phyloP scores from a whole-genome alignment of 805 yeast genomes.

The Metschnikowia gruessii region DNA sequence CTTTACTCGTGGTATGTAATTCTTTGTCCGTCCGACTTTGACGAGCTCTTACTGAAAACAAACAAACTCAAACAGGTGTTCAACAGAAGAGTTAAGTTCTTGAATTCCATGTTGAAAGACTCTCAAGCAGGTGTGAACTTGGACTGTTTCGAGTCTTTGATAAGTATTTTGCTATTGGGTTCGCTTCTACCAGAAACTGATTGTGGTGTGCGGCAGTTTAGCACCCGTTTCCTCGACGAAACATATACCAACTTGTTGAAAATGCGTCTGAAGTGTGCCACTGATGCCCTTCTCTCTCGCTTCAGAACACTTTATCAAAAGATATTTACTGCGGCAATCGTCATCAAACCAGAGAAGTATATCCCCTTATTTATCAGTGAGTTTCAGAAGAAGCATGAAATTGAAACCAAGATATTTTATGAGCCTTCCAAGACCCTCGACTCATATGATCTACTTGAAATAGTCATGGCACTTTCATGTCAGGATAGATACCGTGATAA shows the following conservation, averaged over 20 bases:
- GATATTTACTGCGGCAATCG: constrained; percentile 35
- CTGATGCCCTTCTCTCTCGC: constrained; percentile 4
- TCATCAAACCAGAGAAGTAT: constrained; percentile 34
- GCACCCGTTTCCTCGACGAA: constrained; percentile 31
- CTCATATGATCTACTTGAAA: constrained; percentile 25
- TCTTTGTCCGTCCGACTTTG: constrained; percentile 35
- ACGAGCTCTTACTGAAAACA: constrained; percentile 28
- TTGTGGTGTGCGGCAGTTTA: constrained; percentile 26
- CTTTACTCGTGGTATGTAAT: constrained; percentile 33
- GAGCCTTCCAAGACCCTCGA: constrained; percentile 5
- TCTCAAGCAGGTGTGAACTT: constrained; percentile 25
- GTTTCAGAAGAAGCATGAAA: constrained; percentile 18
- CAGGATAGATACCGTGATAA: constrained; percentile 20
- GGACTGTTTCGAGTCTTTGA: constrained; percentile 36
- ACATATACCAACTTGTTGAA: constrained; percentile 26
- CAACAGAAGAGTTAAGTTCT: constrained; percentile 36
- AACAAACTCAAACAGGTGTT: constrained; percentile 32
- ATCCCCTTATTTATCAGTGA: constrained; percentile 22
- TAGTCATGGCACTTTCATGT: constrained; percentile 32
- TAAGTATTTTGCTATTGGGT: constrained; percentile 36
- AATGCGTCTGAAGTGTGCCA: constrained; percentile 13
- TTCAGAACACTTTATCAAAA: constrained; percentile 12
- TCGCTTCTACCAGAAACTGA: constrained; percentile 26
- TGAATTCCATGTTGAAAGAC: constrained; percentile 29
- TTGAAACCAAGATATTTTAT: not conserved